A percentile compares a stretch with the other conserved stretches of the same genome.
Evolutionary conservation across 352 stramenopile genomes (phyloP).

Genomic region (Elongisporangium senticosum): DNA sequence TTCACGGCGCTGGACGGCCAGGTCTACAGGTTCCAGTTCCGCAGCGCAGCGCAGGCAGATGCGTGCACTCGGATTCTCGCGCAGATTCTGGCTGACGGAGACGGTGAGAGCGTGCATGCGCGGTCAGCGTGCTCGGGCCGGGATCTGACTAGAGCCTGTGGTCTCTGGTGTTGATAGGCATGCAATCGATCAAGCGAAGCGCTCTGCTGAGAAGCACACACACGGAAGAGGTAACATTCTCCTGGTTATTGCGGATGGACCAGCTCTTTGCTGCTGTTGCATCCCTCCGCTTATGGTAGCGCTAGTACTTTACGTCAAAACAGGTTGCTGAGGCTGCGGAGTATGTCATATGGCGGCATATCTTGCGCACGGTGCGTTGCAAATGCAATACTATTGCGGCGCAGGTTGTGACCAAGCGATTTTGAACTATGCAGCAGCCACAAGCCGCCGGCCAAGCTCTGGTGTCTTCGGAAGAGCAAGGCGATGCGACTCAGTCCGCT

Average conservation of each 20-base stretch:
- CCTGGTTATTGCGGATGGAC: too few relatives aligned
- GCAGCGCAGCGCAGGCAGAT: constrained; percentile 26
- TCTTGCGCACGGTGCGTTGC: background rate
- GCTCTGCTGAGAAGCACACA: background rate
- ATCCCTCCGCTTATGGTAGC: background rate
- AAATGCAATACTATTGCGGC: too few relatives aligned
- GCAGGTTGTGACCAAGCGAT: background rate
- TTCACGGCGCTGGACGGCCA: constrained; percentile 31
- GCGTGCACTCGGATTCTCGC: constrained; percentile 47
- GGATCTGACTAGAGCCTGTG: background rate
- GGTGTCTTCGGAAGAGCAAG: background rate
- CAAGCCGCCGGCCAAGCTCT: background rate
- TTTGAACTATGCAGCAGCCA: background rate
- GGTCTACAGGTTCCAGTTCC: constrained; percentile 46
- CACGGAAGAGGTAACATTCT: background rate
- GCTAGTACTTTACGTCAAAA: background rate
- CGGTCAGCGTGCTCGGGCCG: background rate
- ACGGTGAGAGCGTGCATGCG: constrained; percentile 14
- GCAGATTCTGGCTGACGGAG: constrained; percentile 35
- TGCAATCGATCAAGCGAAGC: background rate
- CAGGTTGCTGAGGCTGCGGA: background rate
- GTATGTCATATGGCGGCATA: background rate
- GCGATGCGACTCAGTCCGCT: background rate
- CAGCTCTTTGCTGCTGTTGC: background rate
- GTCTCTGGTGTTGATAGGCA: background rate